Percentiles rank a stretch among this genome's conserved stretches.
Evolutionary conservation across 1,284 basidiomycete species (phyloP).

Genomic region (Fomes fomentarius): DNA sequence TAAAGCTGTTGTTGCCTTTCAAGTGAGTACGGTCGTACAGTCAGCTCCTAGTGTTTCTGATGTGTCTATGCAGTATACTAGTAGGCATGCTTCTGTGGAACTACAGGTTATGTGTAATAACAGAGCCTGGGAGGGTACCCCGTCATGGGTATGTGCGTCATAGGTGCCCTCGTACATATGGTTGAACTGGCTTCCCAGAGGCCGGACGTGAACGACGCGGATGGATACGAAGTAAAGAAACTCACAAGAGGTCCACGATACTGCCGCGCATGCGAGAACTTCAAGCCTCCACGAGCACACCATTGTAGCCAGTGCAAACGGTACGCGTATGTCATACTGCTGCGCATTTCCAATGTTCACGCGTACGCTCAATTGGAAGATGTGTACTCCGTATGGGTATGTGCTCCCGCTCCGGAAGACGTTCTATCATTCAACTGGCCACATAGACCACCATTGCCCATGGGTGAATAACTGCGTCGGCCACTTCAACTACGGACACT

Average conservation of each 20-base stretch:
- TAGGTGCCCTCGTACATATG: neutral
- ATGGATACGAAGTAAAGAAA: constrained; percentile 88
- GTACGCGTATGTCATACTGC: constrained; percentile 42
- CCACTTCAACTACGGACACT: constrained; percentile 88
- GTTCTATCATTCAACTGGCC: neutral
- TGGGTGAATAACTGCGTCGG: constrained; percentile 94
- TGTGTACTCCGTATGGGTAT: constrained; percentile 84
- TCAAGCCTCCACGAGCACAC: constrained; percentile 81
- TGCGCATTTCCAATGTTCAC: no score
- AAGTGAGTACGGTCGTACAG: constrained; percentile 63
- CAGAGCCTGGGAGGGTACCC: constrained; percentile 87
- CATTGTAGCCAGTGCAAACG: constrained; percentile 88
- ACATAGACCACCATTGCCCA: constrained; percentile 88
- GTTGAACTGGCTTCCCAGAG: constrained; percentile 59
- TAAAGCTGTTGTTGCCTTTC: constrained; percentile 82
- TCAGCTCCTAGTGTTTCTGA: constrained; percentile 5
- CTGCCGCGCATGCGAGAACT: constrained; percentile 78
- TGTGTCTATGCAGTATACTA: constrained; percentile 53
- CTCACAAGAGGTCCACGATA: constrained; percentile 79
- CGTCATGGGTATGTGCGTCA: constrained; percentile 67
- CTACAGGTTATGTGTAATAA: constrained; percentile 80
- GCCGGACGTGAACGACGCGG: constrained; percentile 68
- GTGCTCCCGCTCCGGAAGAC: constrained; percentile 11
- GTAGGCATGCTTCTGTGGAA: constrained; percentile 85
- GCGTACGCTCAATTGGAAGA: constrained; percentile 38